Base-by-base conservation (phyloP, 805 yeast species). In the Cyberlindnera nakhonratchasimensis region DNA sequence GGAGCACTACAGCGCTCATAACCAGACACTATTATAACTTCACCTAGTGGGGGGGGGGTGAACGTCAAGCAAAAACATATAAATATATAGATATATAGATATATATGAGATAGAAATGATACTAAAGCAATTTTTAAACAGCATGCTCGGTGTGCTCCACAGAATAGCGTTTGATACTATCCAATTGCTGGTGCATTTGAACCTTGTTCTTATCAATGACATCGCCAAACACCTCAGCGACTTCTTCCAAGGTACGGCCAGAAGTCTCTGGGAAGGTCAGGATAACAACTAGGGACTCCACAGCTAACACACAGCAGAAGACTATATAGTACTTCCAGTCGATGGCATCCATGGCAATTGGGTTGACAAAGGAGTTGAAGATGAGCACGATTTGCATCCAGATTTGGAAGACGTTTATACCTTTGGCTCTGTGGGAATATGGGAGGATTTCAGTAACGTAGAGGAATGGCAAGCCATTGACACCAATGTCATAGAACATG, bases 141-240 rank as follows among this genome's bases (percentile, higher is more conserved):
- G 34, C 33, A 11, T 37, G 13, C 18, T 44, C 47, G 29, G 34
- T 33, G 21, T 44, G 47, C 13, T 44, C 45, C 8, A 34, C 12
- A n/a, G 29, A 23, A 6, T n/a, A 29, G 14, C 20, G 33, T 20
- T 37, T 44, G 17, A 23, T 24, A 18, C 4, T 16, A n/a, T 29
- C 18, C 9, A 17, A 16, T 4, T 29, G 22, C 18, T 18, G 22
- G 11, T 18, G 32, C 4, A 29, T 4, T n/a, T 29, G 17, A 17
- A 22, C 32, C 13, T 29, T 22, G 10, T n/a, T 10, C 4, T 29
- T 11, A 10, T 29, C 32, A 17, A 29, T 29, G 21, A 17, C 5
- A 29, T 29, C 32, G 8, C 32, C 32, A 29, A 29, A 29, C 32
- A 29, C 32, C 18, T 29, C 32, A 17, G 32, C 32, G 11, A 29